Percentiles rank a stretch among this genome's conserved stretches.
Evolutionary conservation across 176 grass and related monocot species (phyloP).

Genomic region (Carex parvula): DNA sequence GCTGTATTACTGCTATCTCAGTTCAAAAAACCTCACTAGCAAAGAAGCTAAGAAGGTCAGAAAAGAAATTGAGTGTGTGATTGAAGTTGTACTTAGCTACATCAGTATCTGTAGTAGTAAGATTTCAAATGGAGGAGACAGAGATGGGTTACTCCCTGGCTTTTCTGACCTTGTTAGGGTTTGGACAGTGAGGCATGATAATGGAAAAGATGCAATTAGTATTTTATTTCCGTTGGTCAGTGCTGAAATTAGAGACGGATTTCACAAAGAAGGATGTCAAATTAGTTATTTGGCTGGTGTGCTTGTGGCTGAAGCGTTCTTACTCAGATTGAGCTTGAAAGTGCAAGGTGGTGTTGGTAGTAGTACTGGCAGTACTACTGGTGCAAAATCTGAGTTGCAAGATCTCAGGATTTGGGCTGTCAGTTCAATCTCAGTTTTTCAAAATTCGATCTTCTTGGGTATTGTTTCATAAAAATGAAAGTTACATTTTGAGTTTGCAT

Average conservation of each 20-base stretch:
- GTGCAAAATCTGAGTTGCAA: constrained; percentile 47
- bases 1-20: constrained; percentile 51
- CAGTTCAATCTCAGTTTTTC: constrained; percentile 80
- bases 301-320: constrained; percentile 70
- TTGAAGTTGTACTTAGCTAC: constrained; percentile 73
- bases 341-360: constrained; percentile 44
- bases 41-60: constrained; percentile 48
- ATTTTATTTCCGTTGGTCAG: constrained; percentile 71
- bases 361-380: not conserved
- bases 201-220: constrained; percentile 46
- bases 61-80: constrained; percentile 57
- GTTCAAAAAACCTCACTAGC: constrained; percentile 26
- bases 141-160: constrained; percentile 41
- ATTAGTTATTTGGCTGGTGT: constrained; percentile 68
- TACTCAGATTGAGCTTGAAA: constrained; percentile 83
- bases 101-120: constrained; percentile 79
- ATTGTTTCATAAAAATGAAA: not conserved
- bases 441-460: constrained; percentile 84
- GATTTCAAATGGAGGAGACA: constrained; percentile 19
- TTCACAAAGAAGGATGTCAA: constrained; percentile 62
- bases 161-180: constrained; percentile 80
- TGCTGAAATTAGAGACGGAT: constrained; percentile 52
- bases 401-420: constrained; percentile 81
- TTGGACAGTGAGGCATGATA: constrained; percentile 66
- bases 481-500: constrained; percentile 8